Percentiles rank a stretch among this genome's conserved stretches.
Evolutionary conservation across 2,329 filamentous ascomycete species (phyloP).

Genomic region (Blastomyces emzantsi): DNA sequence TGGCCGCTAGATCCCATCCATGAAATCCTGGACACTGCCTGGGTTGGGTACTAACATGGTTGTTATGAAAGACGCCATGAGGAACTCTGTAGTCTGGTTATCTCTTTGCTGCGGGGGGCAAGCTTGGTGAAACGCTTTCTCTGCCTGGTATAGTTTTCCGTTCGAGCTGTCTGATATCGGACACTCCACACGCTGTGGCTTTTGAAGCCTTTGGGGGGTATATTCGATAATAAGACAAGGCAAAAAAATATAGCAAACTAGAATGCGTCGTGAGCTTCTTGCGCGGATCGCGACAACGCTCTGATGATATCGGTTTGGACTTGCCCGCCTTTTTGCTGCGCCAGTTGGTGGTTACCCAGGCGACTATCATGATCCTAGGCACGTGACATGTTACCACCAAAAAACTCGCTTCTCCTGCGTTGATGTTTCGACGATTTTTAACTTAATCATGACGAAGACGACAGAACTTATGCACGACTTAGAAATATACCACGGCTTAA

Average conservation of each 20-base stretch:
- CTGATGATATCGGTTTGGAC: not conserved
- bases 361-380: not conserved
- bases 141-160: not conserved
- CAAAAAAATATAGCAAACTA: not conserved
- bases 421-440: not conserved
- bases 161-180: not conserved
- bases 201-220: not conserved
- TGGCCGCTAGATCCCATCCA: conserved; percentile 19
- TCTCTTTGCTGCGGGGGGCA: not conserved
- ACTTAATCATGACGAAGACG: not conserved
- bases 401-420: not conserved
- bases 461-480: not conserved
- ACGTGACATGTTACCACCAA: not conserved
- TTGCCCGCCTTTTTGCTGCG: not conserved
- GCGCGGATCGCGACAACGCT: not conserved
- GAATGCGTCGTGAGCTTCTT: not conserved
- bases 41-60: conserved; percentile 58
- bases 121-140: not conserved
- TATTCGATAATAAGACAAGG: not conserved
- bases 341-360: not conserved
- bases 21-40: conserved; percentile 19
- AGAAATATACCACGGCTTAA: not conserved
- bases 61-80: conserved; percentile 70
- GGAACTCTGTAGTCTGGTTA: not conserved
- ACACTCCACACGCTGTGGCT: not conserved